These are phyloP conservation scores for Mucor lusitanicus DNA, from an alignment of 371 early-diverging fungal species.

Conservation along the genomic window DNA sequence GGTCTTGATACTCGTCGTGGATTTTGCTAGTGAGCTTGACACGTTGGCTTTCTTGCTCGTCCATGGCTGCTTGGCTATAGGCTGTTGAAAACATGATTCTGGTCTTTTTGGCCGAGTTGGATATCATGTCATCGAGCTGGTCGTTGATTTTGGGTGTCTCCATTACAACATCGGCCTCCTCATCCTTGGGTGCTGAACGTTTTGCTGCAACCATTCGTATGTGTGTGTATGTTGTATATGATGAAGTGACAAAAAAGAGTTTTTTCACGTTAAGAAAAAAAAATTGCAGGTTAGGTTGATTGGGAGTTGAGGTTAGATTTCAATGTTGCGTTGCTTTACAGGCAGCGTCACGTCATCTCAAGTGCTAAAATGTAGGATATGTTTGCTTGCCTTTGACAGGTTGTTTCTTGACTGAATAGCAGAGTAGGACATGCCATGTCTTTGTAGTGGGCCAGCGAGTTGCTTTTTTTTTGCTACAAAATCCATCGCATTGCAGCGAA, in stretches of 20 bases:
- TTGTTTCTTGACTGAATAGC: not conserved
- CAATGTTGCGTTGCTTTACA: not conserved
- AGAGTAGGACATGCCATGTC: not conserved
- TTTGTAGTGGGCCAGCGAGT: not conserved
- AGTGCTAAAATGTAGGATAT: not conserved
- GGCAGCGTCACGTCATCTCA: conserved; percentile 1
- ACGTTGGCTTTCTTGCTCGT: conserved; percentile 67
- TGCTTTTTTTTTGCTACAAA: not conserved
- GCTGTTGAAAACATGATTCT: conserved; percentile 57
- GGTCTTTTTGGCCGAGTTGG: conserved; percentile 58
- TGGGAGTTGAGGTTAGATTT: not conserved
- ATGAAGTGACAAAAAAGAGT: not conserved
- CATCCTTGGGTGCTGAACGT: conserved; percentile 28
- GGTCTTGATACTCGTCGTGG: conserved; percentile 70
- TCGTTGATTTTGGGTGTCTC: not conserved
- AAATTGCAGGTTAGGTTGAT: not conserved
- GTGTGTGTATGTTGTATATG: not conserved
- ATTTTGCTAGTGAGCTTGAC: conserved; percentile 75
- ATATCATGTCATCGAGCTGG: conserved; percentile 36
- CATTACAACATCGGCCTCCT: conserved; percentile 13
- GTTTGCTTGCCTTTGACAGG: not conserved
- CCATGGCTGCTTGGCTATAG: conserved; percentile 57
- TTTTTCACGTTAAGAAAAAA: conserved; percentile 5
- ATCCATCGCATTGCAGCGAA: not conserved
- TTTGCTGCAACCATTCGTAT: conserved; percentile 32